Conservation (phyloP, 805 yeast species). For the Cyberlindnera bimundalis region DNA sequence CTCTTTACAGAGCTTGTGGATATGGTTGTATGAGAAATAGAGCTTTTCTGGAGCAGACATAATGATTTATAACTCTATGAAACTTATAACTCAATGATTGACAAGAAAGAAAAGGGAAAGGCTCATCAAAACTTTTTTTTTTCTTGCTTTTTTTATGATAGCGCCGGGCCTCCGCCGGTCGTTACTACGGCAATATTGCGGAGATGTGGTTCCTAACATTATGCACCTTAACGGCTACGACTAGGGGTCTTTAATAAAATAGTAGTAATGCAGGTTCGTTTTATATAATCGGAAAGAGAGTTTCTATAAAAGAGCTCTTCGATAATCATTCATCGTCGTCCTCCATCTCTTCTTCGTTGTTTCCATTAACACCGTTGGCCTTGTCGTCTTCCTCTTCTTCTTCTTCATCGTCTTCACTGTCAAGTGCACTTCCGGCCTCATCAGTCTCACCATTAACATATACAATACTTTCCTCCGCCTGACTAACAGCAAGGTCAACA, state of each 20-base stretch:
- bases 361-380: slow-evolving; percentile 1
- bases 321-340: slow-evolving; percentile 1
- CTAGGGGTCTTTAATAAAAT: too few relatives aligned
- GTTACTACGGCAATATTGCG: too few relatives aligned
- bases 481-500: slow-evolving; percentile 26
- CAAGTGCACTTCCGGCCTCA: slow-evolving; percentile 35
- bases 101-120: not conserved
- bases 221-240: too few relatives aligned
- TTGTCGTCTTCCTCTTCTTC: slow-evolving; percentile 20
- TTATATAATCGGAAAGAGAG: too few relatives aligned
- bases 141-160: not conserved
- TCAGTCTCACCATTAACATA: slow-evolving; percentile 45
- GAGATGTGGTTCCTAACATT: slow-evolving; percentile 3
- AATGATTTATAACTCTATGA: not conserved
- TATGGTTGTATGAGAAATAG: slow-evolving; percentile 73
- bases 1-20: slow-evolving; percentile 79
- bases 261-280: too few relatives aligned
- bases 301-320: not conserved
- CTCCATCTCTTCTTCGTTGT: slow-evolving; percentile 2
- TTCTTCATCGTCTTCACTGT: slow-evolving; percentile 32
- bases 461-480: slow-evolving; percentile 32
- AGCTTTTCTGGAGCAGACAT: slow-evolving; percentile 35
- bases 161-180: not conserved
- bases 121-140: not conserved
- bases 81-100: not conserved